These are phyloP conservation scores for Liquidambar formosana DNA, from an alignment of 164 flowering plant genomes.

Conservation along the genomic window DNA sequence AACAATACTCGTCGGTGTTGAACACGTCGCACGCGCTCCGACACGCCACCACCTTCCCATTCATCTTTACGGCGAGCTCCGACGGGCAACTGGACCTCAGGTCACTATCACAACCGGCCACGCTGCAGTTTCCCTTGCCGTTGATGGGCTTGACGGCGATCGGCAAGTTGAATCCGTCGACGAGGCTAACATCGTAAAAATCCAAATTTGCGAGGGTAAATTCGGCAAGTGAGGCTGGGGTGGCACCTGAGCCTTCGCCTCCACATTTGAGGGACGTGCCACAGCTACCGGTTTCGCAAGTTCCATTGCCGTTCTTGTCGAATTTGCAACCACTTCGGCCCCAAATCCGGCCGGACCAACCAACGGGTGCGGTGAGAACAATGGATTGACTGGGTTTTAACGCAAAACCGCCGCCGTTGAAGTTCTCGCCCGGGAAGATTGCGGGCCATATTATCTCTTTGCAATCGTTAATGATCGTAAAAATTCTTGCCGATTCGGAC, in stretches of 20 bases:
- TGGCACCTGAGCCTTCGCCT: conserved; percentile 60
- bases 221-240: conserved; percentile 89
- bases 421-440: no score
- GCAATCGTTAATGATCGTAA: conserved; percentile 81
- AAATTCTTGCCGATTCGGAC: conserved; percentile 49
- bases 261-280: conserved; percentile 66
- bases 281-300: conserved; percentile 77
- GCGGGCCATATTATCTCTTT: conserved; percentile 79
- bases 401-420: conserved; percentile 43
- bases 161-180: conserved; percentile 88
- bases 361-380: conserved; percentile 62
- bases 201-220: conserved; percentile 68
- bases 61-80: conserved; percentile 58
- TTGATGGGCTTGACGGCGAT: conserved; percentile 55
- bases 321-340: conserved; percentile 91
- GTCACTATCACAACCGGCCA: conserved; percentile 75
- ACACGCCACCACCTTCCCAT: conserved; percentile 58
- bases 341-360: conserved; percentile 95
- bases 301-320: conserved; percentile 60
- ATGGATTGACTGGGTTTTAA: conserved; percentile 61
- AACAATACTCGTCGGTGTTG: conserved; percentile 79
- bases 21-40: conserved; percentile 92
- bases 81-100: conserved; percentile 60
- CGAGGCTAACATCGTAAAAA: conserved; percentile 93
- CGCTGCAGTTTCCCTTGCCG: conserved; percentile 72